Percentiles rank a stretch among this genome's conserved stretches.
Evolutionary conservation across 75 land plant species (phyloP).

Genomic region (Larix kaempferi): DNA sequence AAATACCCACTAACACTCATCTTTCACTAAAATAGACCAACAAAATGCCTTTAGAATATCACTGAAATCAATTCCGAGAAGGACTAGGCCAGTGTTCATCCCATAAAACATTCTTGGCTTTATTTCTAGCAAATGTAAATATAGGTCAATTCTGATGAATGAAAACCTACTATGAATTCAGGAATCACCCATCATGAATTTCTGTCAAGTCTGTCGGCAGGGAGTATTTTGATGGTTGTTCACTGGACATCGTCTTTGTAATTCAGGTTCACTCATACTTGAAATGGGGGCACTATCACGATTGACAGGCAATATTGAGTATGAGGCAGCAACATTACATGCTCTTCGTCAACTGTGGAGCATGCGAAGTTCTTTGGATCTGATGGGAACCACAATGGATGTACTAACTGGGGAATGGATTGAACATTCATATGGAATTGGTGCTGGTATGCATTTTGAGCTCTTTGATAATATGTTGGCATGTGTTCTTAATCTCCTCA

Average conservation of each 20-base stretch:
- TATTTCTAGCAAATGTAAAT: too few relatives aligned
- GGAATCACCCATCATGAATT: too few relatives aligned
- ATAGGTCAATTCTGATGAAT: too few relatives aligned
- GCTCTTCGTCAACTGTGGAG: slow-evolving; percentile 89
- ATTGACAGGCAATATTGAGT: slow-evolving; percentile 73
- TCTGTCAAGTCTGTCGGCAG: too few relatives aligned
- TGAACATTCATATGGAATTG: slow-evolving; percentile 85
- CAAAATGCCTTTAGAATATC: too few relatives aligned
- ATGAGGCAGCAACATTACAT: slow-evolving; percentile 70
- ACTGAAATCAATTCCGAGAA: too few relatives aligned
- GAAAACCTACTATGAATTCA: too few relatives aligned
- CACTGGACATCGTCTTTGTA: neutral
- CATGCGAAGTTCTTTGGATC: slow-evolving; percentile 76
- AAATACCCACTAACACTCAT: too few relatives aligned
- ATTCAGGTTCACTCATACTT: slow-evolving; percentile 79
- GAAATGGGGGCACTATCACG: slow-evolving; percentile 92
- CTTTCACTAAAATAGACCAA: too few relatives aligned
- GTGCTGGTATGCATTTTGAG: slow-evolving; percentile 67
- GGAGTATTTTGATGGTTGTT: neutral
- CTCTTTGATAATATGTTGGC: neutral
- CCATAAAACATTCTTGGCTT: too few relatives aligned
- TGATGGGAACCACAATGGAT: slow-evolving; percentile 82
- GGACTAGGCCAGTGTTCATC: too few relatives aligned
- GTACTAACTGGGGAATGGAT: slow-evolving; percentile 82
- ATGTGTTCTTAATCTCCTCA: neutral